These are phyloP conservation scores for Metschnikowia picachoensis DNA, from an alignment of 805 yeast species.

Conservation along the genomic window DNA sequence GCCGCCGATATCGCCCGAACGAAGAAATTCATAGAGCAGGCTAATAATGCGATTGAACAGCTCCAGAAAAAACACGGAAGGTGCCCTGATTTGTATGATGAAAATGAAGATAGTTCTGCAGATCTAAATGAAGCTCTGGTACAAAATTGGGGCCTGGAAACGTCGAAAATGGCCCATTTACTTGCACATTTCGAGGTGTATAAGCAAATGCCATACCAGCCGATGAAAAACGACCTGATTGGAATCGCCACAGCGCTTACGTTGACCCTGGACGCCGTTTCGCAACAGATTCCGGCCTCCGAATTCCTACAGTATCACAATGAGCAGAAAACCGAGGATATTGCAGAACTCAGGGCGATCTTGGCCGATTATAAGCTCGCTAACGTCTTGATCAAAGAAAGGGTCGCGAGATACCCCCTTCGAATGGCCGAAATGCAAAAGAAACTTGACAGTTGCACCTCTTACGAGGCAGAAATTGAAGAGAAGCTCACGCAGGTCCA, in stretches of 20 bases:
- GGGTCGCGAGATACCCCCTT: conserved; percentile 8
- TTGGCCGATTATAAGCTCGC: conserved; percentile 13
- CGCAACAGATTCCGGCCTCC: conserved; percentile 9
- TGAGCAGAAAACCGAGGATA: background rate
- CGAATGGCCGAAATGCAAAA: conserved; percentile 9
- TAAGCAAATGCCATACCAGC: conserved; percentile 14
- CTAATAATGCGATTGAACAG: conserved; percentile 11
- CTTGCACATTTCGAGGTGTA: conserved; percentile 16
- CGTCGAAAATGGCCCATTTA: conserved; percentile 7
- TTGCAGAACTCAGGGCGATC: conserved; percentile 1
- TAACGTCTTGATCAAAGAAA: conserved; percentile 1
- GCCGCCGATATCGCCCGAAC: conserved; percentile 16
- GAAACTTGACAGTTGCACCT: conserved; percentile 5
- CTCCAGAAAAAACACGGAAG: conserved; percentile 6
- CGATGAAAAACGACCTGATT: conserved; percentile 19
- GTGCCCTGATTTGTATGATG: conserved; percentile 1
- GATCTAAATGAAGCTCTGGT: background rate
- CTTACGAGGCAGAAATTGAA: conserved; percentile 6
- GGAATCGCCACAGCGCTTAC: conserved; percentile 20
- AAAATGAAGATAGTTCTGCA: background rate
- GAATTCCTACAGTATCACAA: conserved; percentile 1
- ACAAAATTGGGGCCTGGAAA: conserved; percentile 7
- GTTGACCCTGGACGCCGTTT: conserved; percentile 12
- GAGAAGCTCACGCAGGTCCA: background rate
- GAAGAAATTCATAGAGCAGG: conserved; percentile 12